Evolutionary conservation across 805 yeast species (phyloP).

Genomic region (Wickerhamiella azymoides): DNA sequence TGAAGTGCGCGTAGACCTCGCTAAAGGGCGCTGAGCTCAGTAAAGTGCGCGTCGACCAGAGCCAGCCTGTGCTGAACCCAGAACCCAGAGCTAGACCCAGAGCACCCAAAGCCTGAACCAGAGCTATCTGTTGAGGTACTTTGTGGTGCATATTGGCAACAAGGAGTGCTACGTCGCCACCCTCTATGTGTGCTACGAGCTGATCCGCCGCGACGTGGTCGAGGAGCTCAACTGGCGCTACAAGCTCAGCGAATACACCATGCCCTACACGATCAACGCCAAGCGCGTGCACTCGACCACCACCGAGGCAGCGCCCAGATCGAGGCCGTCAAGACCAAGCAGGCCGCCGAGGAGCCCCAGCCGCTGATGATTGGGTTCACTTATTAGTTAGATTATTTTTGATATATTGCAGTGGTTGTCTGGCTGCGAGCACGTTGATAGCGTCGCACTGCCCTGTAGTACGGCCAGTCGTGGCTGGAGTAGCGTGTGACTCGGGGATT

Average conservation of each 20-base stretch:
- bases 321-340: constrained; percentile 50
- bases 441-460: too few relatives aligned
- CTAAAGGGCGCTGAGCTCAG: too few relatives aligned
- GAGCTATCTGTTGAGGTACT: constrained; percentile 72
- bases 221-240: constrained; percentile 86
- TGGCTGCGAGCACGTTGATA: too few relatives aligned
- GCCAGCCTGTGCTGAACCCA: too few relatives aligned
- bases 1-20: too few relatives aligned
- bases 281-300: constrained; percentile 64
- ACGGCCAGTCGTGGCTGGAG: too few relatives aligned
- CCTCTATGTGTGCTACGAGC: constrained; percentile 70
- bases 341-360: constrained; percentile 45
- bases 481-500: too few relatives aligned
- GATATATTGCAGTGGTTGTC: too few relatives aligned
- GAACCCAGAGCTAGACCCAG: too few relatives aligned
- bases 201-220: constrained; percentile 69
- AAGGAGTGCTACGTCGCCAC: constrained; percentile 89
- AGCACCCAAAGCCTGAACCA: too few relatives aligned
- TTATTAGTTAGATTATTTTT: constrained; percentile 11
- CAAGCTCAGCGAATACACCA: constrained; percentile 66
- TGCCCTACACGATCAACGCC: constrained; percentile 81
- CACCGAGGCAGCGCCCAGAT: constrained; percentile 52
- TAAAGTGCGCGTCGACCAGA: too few relatives aligned
- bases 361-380: constrained; percentile 42
- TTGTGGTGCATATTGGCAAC: constrained; percentile 94